Evolutionary conservation across 202 grass and related monocot genomes (phyloP).

Genomic region (Dendrocalamus latiflorus): DNA sequence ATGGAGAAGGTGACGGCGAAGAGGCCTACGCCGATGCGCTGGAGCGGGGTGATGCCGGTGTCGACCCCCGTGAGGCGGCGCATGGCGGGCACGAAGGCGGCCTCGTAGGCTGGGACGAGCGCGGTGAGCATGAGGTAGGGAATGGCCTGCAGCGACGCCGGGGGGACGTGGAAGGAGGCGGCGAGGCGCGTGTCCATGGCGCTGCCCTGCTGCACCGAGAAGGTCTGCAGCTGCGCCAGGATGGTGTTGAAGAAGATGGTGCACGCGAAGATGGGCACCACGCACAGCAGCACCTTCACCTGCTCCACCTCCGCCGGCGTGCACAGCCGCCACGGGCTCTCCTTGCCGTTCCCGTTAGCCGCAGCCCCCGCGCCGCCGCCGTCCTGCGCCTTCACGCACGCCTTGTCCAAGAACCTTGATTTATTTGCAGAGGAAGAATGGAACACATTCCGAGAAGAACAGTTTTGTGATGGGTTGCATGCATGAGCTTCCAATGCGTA

Average conservation of each 20-base stretch:
- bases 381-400: constrained; percentile 52
- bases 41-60: constrained; percentile 76
- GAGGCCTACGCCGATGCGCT: constrained; percentile 78
- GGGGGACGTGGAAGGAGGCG: constrained; percentile 57
- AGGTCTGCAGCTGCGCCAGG: constrained; percentile 84
- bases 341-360: constrained; percentile 6
- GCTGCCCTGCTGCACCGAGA: constrained; percentile 82
- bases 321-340: constrained; percentile 69
- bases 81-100: constrained; percentile 47
- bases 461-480: neutral
- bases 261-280: constrained; percentile 82
- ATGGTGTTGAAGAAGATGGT: constrained; percentile 96
- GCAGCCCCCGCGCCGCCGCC: neutral
- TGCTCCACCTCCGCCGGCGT: constrained; percentile 70
- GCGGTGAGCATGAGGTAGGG: constrained; percentile 62
- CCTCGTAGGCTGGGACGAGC: constrained; percentile 72
- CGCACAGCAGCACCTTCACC: constrained; percentile 76
- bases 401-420: constrained; percentile 83
- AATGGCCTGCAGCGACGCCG: constrained; percentile 83
- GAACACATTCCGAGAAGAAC: neutral
- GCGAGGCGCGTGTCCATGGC: constrained; percentile 60
- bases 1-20: constrained; percentile 88
- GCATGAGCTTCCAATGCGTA: neutral
- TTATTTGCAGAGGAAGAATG: neutral
- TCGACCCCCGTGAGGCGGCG: constrained; percentile 46